Evolutionary conservation across 2,329 filamentous ascomycete species (phyloP), one percentile per base, ranked within the genome.

Genomic region (Raffaelea albimanens): DNA sequence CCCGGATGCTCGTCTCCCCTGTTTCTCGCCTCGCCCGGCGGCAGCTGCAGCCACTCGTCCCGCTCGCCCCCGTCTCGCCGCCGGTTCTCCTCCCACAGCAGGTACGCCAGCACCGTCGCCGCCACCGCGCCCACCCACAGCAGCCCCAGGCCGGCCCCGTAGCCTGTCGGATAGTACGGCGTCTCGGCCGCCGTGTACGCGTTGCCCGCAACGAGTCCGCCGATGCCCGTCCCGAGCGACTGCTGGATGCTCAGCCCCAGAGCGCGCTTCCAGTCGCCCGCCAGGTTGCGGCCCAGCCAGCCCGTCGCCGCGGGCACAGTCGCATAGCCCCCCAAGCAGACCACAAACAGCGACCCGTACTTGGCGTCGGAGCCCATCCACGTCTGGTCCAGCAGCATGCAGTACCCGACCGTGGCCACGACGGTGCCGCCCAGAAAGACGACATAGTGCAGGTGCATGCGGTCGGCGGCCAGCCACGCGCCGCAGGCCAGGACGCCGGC

Each of bases 251-350:
- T 75, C 19, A 73, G 67, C 5, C 69, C 67, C 23, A 81, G 66
- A 0, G 68, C 65, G 18, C 75, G 68, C 62, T 80, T 80, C 58
- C 76, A 79, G 57, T 78, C 74, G 1, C 76, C 76, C 1, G 67
- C 69, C 53, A 78, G 67, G 52, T 76, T 75, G 57, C 80, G 79
- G 48, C 67, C 68, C 20, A 80, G 62, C 76, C 77, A 82, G 7
- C 67, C 72, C 22, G 80, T 61, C 1, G 68, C 66, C 39, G 80
- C 68, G 2, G 77, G 76, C 22, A 44, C 21, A 50, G 76, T 72
- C 3, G 71, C 69, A 44, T 75, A 72, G 56, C 73, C 79, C 2
- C 70, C 70, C 16, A 77, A 76, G 8, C 64, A 63, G 2, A 73
- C 71, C 55, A 80, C 62, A 40, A 78, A 66, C 58, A 75, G 79